These are phyloP conservation scores for Boletellus ananas DNA, from an alignment of 768 basidiomycete species.

Conservation along the genomic window DNA sequence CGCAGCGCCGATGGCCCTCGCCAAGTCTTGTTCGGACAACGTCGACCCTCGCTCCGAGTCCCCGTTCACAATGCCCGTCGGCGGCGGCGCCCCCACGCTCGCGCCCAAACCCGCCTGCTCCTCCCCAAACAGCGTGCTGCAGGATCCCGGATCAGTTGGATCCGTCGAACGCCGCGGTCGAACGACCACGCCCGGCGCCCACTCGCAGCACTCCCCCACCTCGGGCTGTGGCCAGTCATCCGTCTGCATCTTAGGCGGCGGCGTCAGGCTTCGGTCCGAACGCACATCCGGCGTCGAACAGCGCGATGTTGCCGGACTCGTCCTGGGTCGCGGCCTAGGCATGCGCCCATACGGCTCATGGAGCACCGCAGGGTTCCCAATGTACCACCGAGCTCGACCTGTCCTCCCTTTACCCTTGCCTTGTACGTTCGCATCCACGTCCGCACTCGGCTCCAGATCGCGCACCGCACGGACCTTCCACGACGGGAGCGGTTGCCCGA, in stretches of 20 bases:
- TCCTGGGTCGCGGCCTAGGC: background rate
- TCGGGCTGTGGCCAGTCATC: slow-evolving; percentile 30
- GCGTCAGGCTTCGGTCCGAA: slow-evolving; percentile 13
- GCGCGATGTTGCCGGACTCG: slow-evolving; percentile 2
- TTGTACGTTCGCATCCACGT: background rate
- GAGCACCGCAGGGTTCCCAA: slow-evolving; percentile 17
- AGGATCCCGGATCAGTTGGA: too few species aligned
- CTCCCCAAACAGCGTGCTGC: too few species aligned
- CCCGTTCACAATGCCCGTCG: background rate
- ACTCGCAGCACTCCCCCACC: slow-evolving; percentile 30
- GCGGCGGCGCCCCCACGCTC: background rate
- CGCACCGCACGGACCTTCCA: slow-evolving; percentile 22
- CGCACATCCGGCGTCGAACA: slow-evolving; percentile 5
- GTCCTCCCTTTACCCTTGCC: slow-evolving; percentile 1
- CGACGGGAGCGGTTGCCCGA: slow-evolving; percentile 21
- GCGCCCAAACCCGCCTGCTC: background rate
- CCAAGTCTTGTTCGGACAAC: slow-evolving; percentile 22
- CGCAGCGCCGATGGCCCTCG: slow-evolving; percentile 21
- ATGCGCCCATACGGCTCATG: slow-evolving; percentile 22
- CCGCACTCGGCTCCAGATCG: slow-evolving; percentile 20
- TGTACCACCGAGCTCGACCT: slow-evolving; percentile 14
- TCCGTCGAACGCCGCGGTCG: too few species aligned
- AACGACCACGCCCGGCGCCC: slow-evolving; percentile 13
- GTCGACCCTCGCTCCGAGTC: background rate
- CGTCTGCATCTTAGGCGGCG: slow-evolving; percentile 8